Percentiles rank a stretch among this genome's conserved stretches.
phyloP scores from a whole-genome alignment of 2,329 filamentous ascomycete species.

The Zalaria sp. region DNA sequence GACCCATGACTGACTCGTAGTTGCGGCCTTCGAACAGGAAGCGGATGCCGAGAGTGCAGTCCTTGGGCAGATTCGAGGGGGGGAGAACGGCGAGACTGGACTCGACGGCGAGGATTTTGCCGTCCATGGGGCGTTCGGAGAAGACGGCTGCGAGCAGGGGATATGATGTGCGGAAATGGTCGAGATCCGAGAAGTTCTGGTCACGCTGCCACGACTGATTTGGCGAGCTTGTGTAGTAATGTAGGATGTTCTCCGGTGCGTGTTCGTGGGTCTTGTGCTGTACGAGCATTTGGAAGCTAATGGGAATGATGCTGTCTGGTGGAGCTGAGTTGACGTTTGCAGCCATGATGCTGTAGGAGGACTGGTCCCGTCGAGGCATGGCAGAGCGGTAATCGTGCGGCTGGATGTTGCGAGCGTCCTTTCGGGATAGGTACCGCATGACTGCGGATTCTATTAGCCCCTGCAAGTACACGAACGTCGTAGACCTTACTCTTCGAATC shows the following conservation, averaged over 20 bases:
- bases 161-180: slow-evolving; percentile 18
- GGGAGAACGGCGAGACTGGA: slow-evolving; percentile 24
- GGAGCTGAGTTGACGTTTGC: slow-evolving; percentile 6
- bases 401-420: slow-evolving; percentile 2
- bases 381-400: slow-evolving; percentile 4
- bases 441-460: slow-evolving; percentile 1
- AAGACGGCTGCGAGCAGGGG: slow-evolving; percentile 13
- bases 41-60: slow-evolving; percentile 18
- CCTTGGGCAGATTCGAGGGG: slow-evolving; percentile 12
- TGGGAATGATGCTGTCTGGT: slow-evolving; percentile 14
- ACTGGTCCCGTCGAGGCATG: slow-evolving; percentile 3
- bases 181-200: slow-evolving; percentile 17
- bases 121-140: slow-evolving; percentile 12
- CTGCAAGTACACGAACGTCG: not conserved
- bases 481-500: slow-evolving; percentile 10
- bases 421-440: slow-evolving; percentile 3
- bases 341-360: slow-evolving; percentile 1
- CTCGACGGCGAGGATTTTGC: slow-evolving; percentile 26
- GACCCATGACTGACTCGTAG: slow-evolving; percentile 8
- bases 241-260: slow-evolving; percentile 12
- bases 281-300: slow-evolving; percentile 27
- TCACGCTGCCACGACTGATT: slow-evolving; percentile 16
- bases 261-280: slow-evolving; percentile 13
- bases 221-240: slow-evolving; percentile 24
- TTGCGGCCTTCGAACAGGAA: slow-evolving; percentile 14